Percentiles rank a stretch among this genome's conserved stretches.
Conservation (phyloP, 345 rosid species). For the Mercurialis annua region DNA sequence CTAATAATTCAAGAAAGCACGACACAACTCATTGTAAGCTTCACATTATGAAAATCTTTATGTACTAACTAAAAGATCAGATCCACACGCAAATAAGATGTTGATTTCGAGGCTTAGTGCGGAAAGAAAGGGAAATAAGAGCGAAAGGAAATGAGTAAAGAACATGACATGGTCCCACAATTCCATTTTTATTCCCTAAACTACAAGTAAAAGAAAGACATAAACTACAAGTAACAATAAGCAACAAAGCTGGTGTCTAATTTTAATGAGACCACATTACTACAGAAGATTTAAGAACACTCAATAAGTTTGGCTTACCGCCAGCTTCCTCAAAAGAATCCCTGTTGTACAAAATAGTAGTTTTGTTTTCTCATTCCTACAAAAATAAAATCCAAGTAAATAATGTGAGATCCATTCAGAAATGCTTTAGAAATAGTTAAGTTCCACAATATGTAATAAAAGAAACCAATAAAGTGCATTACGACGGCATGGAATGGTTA, state of each 20-base stretch:
- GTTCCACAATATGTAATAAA: background rate
- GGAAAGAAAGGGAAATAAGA: too few species aligned
- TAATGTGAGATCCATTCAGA: background rate
- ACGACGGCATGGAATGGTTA: background rate
- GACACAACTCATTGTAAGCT: background rate
- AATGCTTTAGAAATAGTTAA: background rate
- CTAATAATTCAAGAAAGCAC: background rate
- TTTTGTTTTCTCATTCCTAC: constrained; percentile 84
- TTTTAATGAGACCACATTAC: background rate
- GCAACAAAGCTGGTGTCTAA: background rate
- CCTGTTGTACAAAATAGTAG: constrained; percentile 95
- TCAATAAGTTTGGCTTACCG: constrained; percentile 39
- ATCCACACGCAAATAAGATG: too few species aligned
- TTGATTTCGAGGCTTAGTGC: too few species aligned
- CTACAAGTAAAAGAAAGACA: background rate
- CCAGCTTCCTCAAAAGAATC: constrained; percentile 79
- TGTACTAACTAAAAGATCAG: too few species aligned
- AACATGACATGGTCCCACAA: too few species aligned
- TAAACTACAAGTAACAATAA: background rate
- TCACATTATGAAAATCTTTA: background rate
- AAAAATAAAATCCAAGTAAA: constrained; percentile 21
- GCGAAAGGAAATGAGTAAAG: too few species aligned
- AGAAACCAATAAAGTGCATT: background rate
- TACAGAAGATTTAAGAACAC: constrained; percentile 1
- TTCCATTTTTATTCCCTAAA: too few species aligned